A percentile compares a stretch with the other conserved stretches of the same genome.
phyloP scores from a whole-genome alignment of 2,329 filamentous ascomycete species.

The Akanthomyces muscarius region DNA sequence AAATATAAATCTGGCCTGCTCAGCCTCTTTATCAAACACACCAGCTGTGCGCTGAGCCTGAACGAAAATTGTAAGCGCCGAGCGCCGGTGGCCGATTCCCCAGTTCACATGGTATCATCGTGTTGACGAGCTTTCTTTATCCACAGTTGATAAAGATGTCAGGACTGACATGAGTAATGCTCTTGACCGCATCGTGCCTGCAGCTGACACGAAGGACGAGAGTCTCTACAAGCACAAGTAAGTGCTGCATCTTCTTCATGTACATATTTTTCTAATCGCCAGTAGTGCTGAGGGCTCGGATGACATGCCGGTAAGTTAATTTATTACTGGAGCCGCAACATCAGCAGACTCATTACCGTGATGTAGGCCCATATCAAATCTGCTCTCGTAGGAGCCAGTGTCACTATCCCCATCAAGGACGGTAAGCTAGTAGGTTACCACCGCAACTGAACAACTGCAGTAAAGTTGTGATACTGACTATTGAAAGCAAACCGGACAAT shows the following conservation, averaged over 20 bases:
- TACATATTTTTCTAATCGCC: background rate
- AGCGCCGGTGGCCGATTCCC: too few relatives aligned
- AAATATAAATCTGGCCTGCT: slow-evolving; percentile 82
- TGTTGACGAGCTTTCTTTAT: background rate
- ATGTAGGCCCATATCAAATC: slow-evolving; percentile 93
- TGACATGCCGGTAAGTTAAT: slow-evolving; percentile 74
- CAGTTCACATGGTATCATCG: too few relatives aligned
- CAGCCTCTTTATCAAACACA: slow-evolving; percentile 93
- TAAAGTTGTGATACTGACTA: too few relatives aligned
- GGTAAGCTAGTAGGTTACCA: too few relatives aligned
- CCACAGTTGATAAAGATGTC: slow-evolving; percentile 64
- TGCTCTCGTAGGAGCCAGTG: slow-evolving; percentile 79
- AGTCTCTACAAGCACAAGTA: slow-evolving; percentile 71
- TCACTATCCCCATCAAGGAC: slow-evolving; percentile 86
- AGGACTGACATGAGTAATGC: slow-evolving; percentile 90
- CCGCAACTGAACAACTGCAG: too few relatives aligned
- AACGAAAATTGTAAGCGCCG: slow-evolving; percentile 87
- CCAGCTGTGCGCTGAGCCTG: slow-evolving; percentile 80
- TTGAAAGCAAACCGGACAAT: slow-evolving; percentile 58
- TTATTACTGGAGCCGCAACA: background rate
- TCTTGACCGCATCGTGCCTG: slow-evolving; percentile 82
- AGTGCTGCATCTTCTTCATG: slow-evolving; percentile 18
- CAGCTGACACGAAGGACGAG: slow-evolving; percentile 65
- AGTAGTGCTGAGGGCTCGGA: slow-evolving; percentile 74
- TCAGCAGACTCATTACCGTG: too few relatives aligned